Evolutionary conservation across 129 eudicot genomes (phyloP).

Genomic region (Chrysanthemum makinoi): DNA sequence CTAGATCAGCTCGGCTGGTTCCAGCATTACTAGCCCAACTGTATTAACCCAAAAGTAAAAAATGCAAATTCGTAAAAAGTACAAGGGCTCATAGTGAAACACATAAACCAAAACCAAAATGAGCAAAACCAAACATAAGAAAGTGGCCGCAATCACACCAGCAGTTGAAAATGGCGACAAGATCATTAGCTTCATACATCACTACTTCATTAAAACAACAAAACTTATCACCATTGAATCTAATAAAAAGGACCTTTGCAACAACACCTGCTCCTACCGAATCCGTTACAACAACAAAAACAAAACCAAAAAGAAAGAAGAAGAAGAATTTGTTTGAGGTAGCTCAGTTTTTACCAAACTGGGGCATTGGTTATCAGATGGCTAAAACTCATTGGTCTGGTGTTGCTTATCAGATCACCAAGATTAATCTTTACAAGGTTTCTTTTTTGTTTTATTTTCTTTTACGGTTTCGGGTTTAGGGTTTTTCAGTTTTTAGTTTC

Average conservation of each 20-base stretch:
- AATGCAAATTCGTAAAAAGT: too few species aligned
- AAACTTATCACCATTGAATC: conserved; percentile 8
- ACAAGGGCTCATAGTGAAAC: not conserved
- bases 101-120: not conserved
- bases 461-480: too few species aligned
- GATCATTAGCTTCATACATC: conserved; percentile 25
- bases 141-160: conserved; percentile 23
- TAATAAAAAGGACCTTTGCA: conserved; percentile 18
- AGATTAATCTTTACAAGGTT: conserved; percentile 90
- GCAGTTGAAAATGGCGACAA: conserved; percentile 26
- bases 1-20: too few species aligned
- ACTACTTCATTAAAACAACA: conserved; percentile 27
- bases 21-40: too few species aligned
- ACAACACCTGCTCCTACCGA: conserved; percentile 15
- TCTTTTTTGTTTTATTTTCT: not conserved
- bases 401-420: conserved; percentile 87
- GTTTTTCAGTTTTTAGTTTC: too few species aligned
- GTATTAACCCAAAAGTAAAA: too few species aligned
- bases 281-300: not conserved
- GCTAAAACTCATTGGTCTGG: conserved; percentile 89
- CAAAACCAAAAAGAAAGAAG: conserved; percentile 51
- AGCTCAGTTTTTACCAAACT: conserved; percentile 85
- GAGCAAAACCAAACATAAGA: not conserved
- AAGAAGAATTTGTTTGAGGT: conserved; percentile 81
- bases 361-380: conserved; percentile 98